A percentile compares a stretch with the other conserved stretches of the same genome.
Evolutionary conservation across 2,329 filamentous ascomycete species (phyloP).

Genomic region (Calonectria honghensis): DNA sequence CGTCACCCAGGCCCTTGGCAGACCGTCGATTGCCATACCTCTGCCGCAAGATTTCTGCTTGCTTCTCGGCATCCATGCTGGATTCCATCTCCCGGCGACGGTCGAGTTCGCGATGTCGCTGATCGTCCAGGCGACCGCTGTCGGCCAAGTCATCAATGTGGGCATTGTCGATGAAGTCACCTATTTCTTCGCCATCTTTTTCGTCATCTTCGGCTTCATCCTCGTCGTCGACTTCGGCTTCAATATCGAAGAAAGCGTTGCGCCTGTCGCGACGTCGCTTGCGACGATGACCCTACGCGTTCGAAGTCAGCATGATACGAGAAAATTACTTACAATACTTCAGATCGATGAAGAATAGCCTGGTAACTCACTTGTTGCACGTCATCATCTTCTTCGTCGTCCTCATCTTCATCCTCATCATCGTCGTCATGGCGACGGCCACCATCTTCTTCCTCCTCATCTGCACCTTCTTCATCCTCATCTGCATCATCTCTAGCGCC

Average conservation of each 20-base stretch:
- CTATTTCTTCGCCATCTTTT: conserved; percentile 88
- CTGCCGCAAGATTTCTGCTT: conserved; percentile 89
- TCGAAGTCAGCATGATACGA: conserved; percentile 3
- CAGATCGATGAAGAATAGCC: not conserved
- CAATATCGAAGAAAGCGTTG: conserved; percentile 95
- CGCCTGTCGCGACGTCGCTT: conserved; percentile 87
- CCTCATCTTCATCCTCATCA: conserved; percentile 66
- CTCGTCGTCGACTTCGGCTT: conserved; percentile 98
- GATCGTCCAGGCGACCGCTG: conserved; percentile 88
- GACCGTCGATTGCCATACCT: conserved; percentile 88
- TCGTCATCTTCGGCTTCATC: conserved; percentile 93
- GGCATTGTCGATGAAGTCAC: conserved; percentile 90
- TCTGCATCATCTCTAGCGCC: conserved; percentile 55
- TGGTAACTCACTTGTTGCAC: conserved; percentile 75
- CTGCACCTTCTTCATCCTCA: conserved; percentile 63
- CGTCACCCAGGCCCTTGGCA: conserved; percentile 79
- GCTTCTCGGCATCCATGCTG: conserved; percentile 94
- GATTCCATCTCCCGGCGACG: conserved; percentile 90
- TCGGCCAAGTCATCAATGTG: conserved; percentile 93
- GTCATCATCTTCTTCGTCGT: conserved; percentile 80
- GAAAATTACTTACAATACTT: not conserved
- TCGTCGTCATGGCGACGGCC: conserved; percentile 61
- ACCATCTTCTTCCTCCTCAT: conserved; percentile 64
- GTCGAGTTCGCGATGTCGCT: conserved; percentile 95
- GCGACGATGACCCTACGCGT: conserved; percentile 77